Evolutionary conservation across 495 filamentous ascomycete species (phyloP), one percentile per base, ranked within the genome.

Genomic region (Lentithecium fluviatile): DNA sequence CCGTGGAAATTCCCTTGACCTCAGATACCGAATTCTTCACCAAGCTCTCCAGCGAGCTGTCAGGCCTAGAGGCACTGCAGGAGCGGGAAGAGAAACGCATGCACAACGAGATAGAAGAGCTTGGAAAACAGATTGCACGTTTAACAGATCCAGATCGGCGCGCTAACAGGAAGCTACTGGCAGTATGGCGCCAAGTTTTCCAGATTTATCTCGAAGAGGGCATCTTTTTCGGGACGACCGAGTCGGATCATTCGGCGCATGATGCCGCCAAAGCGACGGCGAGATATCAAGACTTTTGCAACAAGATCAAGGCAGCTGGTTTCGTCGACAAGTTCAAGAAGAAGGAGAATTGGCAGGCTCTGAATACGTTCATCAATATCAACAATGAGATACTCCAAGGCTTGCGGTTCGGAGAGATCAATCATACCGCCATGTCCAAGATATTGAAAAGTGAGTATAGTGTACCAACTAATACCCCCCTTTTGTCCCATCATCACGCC

Each of bases 371-470:
- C 60, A 68, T 90, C 45, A 62, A 74, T 17, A 76, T 90, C 61
- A 91, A 91, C 70, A 73, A 79, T 23, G 76, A 80, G 32, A 74
- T 91, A 20, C 71, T 91, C 38, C 80, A 80, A 37, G 83, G 85
- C 48, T 76, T 91, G 56, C 80, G 81, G 63, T 91, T 90, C 62
- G 87, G 88, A 58, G 86, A 88, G 64, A 81, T 90, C 38, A 91
- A 91, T 62, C 77, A 79, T 49, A 77, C 76, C 17, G 88, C 88
- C 0, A 80, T 89, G 66, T 76, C 70, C 19, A 91, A 91, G 71
- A 91, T 91, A 25, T 75, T 91, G 64, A 91, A 91, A 72, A 91
- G 86, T 87, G 70, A 64, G 79, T 70, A 15, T 55, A n/a, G n/a
- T n/a, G n/a, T n/a, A n/a, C n/a, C n/a, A n/a, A n/a, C 32, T 37